Base-by-base conservation (phyloP, 805 yeast species). In the Ogataea trehalophila region DNA sequence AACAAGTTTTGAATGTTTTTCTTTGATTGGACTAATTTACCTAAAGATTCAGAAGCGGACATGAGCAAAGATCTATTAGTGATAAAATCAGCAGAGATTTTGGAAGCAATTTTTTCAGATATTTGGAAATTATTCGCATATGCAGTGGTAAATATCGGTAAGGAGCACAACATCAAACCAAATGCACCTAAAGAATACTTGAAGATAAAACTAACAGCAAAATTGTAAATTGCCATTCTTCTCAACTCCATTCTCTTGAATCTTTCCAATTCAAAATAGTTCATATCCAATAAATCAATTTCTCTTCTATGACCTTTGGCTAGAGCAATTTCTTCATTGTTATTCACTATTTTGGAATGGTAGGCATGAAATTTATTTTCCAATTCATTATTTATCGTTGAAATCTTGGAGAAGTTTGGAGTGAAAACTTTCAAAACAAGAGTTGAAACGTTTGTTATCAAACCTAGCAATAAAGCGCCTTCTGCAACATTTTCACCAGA, bases 151-250 rank as follows among this genome's bases (percentile, higher is more conserved):
- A 91, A 91, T 2, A 90, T 86, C 6, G 98, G 97, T 3, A 91
- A 81, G 2, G 96, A 82, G 67, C 97, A 91, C 42, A 91, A 73
- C 1, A 83, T 79, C 50, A 91, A 74, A 11, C 98, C 98, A 33
- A 94, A 88, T 2, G 97, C 98, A 52, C 98, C 98, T 91, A 97
- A 85, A 42, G 89, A 80, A 67, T 91, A 91, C 68, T 91, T 91
- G 51, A 91, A 91, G 45, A 89, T 81, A 58, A 90, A 91, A 43
- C 85, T 87, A 55, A 92, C 94, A 2, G 92, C 86, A 55, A 87
- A 78, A 60, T 90, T 90, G 66, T 90, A 92, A 23, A 85, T 65
- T 29, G 92, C 83, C 69, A 73, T 44, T 56, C 87, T 83, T 68
- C 86, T 79, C 53, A 85, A 76, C 60, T 86, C 91, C 68, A 81